These are phyloP conservation scores for Fraxinus nigra DNA, from an alignment of 305 asterid species.

Conservation along the genomic window DNA sequence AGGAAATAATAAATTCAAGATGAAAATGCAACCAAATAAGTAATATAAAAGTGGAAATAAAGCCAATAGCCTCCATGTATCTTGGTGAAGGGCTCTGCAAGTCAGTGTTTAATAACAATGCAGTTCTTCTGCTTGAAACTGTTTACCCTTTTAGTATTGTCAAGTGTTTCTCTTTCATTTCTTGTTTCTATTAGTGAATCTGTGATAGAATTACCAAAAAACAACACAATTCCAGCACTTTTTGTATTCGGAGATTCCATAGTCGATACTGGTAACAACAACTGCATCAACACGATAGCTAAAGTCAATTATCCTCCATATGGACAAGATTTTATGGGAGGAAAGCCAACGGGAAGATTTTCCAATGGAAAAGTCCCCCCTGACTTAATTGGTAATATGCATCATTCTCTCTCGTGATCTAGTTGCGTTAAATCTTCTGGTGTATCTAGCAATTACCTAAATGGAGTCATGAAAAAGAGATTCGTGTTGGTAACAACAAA, in stretches of 20 bases:
- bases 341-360: constrained; percentile 61
- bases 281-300: constrained; percentile 33
- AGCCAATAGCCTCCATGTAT: neutral
- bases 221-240: constrained; percentile 44
- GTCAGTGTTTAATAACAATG: constrained; percentile 20
- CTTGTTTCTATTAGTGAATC: constrained; percentile 8
- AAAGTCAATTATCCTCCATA: constrained; percentile 58
- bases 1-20: neutral
- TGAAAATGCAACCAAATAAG: neutral
- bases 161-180: neutral
- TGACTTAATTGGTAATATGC: constrained; percentile 47
- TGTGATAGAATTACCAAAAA: constrained; percentile 22
- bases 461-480: neutral
- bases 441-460: neutral
- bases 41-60: neutral
- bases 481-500: neutral
- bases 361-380: constrained; percentile 60
- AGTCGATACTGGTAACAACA: constrained; percentile 70
- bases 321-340: constrained; percentile 61
- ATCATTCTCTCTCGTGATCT: neutral
- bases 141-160: neutral
- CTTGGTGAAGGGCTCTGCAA: neutral
- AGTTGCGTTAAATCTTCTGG: neutral
- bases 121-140: neutral
- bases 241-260: constrained; percentile 63